Base-by-base conservation (phyloP, 305 asterid genomes). In the Fraxinus paxiana region DNA sequence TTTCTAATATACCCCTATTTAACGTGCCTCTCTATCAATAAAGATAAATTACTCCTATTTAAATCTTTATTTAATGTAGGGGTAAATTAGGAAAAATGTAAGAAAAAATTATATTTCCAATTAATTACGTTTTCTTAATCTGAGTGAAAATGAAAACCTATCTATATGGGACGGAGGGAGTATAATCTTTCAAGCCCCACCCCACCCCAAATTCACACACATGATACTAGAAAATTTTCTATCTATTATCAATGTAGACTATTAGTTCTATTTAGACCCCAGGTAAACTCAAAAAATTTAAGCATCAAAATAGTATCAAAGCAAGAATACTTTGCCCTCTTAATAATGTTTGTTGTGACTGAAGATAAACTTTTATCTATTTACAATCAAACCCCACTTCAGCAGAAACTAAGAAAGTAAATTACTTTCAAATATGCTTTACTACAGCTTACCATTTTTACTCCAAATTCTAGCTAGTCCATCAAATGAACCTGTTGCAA, bases 401-500 rank as follows among this genome's bases (percentile, higher is more conserved):
- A 18, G 31, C 70, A 61, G 2, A 61, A 61, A 61, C 5, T 61
- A 20, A 56, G 24, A 56, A 54, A 61, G 30, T 61, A 61, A 18
- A 20, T 6, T 61, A 20, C 31, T 61, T 61, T 22, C 70, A 61
- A 61, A 20, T 22, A 22, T 22, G 70, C 31, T 18, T 71, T 71
- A 15, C 20, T 13, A 33, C 15, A 65, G 59, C 87, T 83, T 75
- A 86, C 87, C 87, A 73, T 82, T 82, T 37, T 33, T 54, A 28
- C 61, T 83, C 87, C 87, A 86, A 37, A 86, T 61, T 86, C 86
- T 86, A 24, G 86, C 87, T 76, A 48, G 72, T 65, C 85, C 85
- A 82, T 86, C 84, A 48, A 65, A 77, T 41, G 84, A 75, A 76
- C 83, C 85, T 15, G 89, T 86, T 63, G 87, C 87, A 80, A 86